Conservation (phyloP, 2,329 filamentous ascomycete genomes). For the Penicillium frequentans region DNA sequence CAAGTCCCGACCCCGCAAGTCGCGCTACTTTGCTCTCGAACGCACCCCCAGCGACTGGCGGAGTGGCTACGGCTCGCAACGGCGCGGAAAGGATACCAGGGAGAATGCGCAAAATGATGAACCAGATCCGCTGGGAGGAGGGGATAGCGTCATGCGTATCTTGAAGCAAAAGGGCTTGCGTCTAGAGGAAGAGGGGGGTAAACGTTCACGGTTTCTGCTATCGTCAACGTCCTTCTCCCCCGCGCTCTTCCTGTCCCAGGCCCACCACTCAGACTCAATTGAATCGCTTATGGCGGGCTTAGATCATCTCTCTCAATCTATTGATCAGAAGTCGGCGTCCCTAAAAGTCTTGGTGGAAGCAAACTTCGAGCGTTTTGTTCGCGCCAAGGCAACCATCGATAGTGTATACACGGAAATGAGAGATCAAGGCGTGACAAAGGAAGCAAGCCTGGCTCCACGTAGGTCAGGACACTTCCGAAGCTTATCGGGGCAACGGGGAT, state of each 20-base stretch:
- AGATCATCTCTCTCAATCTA: conserved; percentile 82
- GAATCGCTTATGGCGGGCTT: conserved; percentile 77
- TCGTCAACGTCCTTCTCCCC: conserved; percentile 96
- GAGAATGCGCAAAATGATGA: conserved; percentile 90
- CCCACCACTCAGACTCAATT: conserved; percentile 83
- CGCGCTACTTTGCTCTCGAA: conserved; percentile 82
- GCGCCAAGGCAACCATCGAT: conserved; percentile 95
- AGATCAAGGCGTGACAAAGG: conserved; percentile 61
- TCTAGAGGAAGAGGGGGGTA: conserved; percentile 76
- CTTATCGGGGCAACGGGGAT: conserved; percentile 45
- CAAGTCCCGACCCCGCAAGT: conserved; percentile 61
- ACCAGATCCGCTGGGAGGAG: conserved; percentile 83
- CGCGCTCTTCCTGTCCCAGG: conserved; percentile 84
- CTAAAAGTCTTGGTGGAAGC: conserved; percentile 95
- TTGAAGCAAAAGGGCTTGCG: conserved; percentile 74
- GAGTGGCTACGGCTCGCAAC: conserved; percentile 64
- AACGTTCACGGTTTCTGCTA: conserved; percentile 89
- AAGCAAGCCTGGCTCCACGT: conserved; percentile 57
- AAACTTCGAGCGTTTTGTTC: conserved; percentile 97
- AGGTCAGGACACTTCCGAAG: conserved; percentile 61
- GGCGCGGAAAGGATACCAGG: conserved; percentile 66
- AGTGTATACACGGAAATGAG: conserved; percentile 98
- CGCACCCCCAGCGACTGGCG: conserved; percentile 68
- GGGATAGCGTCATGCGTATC: conserved; percentile 80
- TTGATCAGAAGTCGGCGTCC: conserved; percentile 96